A percentile compares a stretch with the other conserved stretches of the same genome.
Evolutionary conservation across 169 alveolate genomes (phyloP).

Genomic region (Eimeria acervulina): DNA sequence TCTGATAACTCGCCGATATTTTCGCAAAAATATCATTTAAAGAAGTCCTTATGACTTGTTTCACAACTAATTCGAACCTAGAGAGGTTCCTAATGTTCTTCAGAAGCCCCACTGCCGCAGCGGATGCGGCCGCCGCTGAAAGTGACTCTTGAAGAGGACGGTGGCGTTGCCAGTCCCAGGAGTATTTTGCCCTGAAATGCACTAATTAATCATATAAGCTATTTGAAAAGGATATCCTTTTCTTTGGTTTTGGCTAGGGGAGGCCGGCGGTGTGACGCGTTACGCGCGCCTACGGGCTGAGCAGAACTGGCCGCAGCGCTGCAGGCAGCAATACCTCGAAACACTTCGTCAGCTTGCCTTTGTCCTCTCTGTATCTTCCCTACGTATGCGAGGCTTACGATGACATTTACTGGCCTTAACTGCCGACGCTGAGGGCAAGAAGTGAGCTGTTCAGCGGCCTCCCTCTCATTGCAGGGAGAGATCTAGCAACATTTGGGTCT

Average conservation of each 20-base stretch:
- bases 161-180: not conserved
- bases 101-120: not conserved
- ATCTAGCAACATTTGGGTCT: not conserved
- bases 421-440: not conserved
- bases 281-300: too few species aligned
- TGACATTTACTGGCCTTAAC: not conserved
- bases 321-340: not conserved
- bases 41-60: too few species aligned
- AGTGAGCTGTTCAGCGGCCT: not conserved
- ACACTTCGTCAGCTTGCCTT: not conserved
- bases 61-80: not conserved
- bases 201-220: not conserved
- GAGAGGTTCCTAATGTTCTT: not conserved
- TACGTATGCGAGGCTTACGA: not conserved
- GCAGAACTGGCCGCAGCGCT: not conserved
- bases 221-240: too few species aligned
- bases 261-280: too few species aligned
- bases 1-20: too few species aligned
- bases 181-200: not conserved
- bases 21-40: too few species aligned
- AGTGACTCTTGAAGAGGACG: not conserved
- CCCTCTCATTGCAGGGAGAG: not conserved
- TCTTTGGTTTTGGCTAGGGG: too few species aligned
- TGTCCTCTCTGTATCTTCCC: not conserved
- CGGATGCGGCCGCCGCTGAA: not conserved